phyloP scores from a whole-genome alignment of 2,329 filamentous ascomycete genomes.

The Neocatenulostroma microsporum region DNA sequence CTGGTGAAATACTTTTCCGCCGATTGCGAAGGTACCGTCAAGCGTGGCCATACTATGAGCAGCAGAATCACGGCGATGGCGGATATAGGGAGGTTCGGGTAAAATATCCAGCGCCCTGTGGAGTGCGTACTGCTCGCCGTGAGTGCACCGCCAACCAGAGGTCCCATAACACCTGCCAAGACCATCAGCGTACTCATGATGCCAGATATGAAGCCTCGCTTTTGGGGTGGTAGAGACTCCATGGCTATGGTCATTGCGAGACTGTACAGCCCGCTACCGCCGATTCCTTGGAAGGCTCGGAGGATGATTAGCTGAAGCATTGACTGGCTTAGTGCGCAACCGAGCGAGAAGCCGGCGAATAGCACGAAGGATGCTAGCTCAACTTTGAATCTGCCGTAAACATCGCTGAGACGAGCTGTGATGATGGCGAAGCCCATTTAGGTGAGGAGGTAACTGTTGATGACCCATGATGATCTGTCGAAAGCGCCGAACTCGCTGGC shows the following conservation, averaged over 20 bases:
- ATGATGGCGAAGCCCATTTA: conserved; percentile 52
- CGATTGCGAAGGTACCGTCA: conserved; percentile 5
- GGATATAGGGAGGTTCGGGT: conserved; percentile 52
- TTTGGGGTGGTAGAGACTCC: conserved; percentile 41
- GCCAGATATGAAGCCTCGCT: conserved; percentile 39
- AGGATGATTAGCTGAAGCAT: conserved; percentile 35
- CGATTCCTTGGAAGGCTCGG: conserved; percentile 26
- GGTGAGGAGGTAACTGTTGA: conserved; percentile 32
- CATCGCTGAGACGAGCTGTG: conserved; percentile 48
- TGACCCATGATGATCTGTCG: conserved; percentile 17
- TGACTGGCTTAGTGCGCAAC: conserved; percentile 42
- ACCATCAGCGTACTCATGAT: conserved; percentile 39
- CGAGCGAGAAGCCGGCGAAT: conserved; percentile 52
- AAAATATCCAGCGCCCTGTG: conserved; percentile 39
- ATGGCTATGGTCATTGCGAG: conserved; percentile 45
- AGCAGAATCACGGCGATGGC: conserved; percentile 42
- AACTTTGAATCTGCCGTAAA: conserved; percentile 47
- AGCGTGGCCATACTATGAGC: conserved; percentile 43
- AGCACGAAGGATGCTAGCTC: conserved; percentile 46
- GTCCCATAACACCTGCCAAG: conserved; percentile 12
- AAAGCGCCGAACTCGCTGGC: conserved; percentile 43
- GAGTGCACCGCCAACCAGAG: conserved; percentile 13
- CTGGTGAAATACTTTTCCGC: conserved; percentile 38
- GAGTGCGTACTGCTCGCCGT: conserved; percentile 3
- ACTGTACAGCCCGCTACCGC: conserved; percentile 36